Evolutionary conservation across 2,329 filamentous ascomycete genomes (phyloP).

Genomic region (Claviceps humidiphila): DNA sequence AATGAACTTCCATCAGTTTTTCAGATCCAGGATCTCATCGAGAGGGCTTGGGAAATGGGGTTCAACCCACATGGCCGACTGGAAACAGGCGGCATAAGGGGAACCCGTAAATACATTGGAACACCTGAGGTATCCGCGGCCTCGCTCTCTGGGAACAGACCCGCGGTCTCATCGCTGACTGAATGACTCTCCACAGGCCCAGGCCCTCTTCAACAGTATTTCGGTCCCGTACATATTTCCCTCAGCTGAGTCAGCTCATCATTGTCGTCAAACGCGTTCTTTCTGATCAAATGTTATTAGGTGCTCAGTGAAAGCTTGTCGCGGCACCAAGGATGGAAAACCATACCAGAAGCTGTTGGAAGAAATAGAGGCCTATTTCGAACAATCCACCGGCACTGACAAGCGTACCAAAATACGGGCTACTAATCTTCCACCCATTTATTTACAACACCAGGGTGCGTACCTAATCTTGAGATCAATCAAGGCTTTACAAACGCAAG

Average conservation of each 20-base stretch:
- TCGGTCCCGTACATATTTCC: conserved; percentile 40
- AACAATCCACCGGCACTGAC: conserved; percentile 28
- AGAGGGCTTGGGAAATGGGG: conserved; percentile 74
- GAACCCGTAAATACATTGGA: conserved; percentile 92
- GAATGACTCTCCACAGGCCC: conserved; percentile 37
- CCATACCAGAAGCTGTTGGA: conserved; percentile 44
- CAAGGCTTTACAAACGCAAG: neutral
- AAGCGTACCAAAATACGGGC: conserved; percentile 47
- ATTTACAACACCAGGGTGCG: conserved; percentile 69
- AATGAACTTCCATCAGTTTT: conserved; percentile 61
- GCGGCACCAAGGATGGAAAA: conserved; percentile 30
- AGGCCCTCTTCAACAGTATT: conserved; percentile 62
- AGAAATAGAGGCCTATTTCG: conserved; percentile 64
- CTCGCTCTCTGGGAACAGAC: neutral
- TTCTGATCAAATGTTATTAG: conserved; percentile 17
- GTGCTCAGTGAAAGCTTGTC: conserved; percentile 50
- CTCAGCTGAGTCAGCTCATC: neutral
- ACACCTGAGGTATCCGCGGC: conserved; percentile 58
- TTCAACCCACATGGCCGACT: conserved; percentile 61
- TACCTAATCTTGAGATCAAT: neutral
- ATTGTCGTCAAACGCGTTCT: neutral
- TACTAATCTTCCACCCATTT: conserved; percentile 70
- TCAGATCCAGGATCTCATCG: conserved; percentile 73
- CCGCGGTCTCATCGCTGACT: neutral
- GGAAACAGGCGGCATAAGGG: conserved; percentile 76